These are phyloP conservation scores for Liriodendron chinense DNA, from an alignment of 164 flowering plant species.

Conservation along the genomic window DNA sequence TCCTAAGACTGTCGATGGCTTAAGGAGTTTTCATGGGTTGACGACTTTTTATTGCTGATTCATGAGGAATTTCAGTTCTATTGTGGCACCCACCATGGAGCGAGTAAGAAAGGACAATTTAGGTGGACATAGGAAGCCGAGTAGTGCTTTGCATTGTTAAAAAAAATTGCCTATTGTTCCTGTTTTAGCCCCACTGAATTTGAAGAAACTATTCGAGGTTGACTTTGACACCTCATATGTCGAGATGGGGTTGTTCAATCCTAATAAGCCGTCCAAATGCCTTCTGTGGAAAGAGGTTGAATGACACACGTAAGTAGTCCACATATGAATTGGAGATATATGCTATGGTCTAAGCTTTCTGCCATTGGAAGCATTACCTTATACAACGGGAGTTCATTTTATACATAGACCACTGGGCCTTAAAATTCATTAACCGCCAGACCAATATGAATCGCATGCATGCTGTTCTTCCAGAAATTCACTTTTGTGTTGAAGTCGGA, in stretches of 20 bases:
- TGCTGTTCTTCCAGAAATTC: not conserved
- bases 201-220: not conserved
- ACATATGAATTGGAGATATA: not conserved
- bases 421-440: not conserved
- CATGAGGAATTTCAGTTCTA: no score
- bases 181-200: not conserved
- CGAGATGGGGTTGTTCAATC: not conserved
- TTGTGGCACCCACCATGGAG: no score
- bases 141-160: not conserved
- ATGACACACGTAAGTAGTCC: not conserved
- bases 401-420: not conserved
- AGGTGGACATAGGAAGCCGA: no score
- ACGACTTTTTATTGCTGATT: not conserved
- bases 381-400: not conserved
- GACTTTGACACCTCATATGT: not conserved
- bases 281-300: not conserved
- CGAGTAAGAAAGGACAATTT: no score
- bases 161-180: not conserved
- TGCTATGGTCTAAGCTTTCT: not conserved
- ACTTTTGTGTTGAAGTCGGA: not conserved
- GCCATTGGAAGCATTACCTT: not conserved
- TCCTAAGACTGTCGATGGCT: not conserved
- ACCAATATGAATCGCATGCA: not conserved
- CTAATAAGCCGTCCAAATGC: not conserved
- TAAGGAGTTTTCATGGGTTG: slow-evolving; percentile 12